Evolutionary conservation across 176 grass and related monocot species (phyloP).

Genomic region (Zoysia pacifica): DNA sequence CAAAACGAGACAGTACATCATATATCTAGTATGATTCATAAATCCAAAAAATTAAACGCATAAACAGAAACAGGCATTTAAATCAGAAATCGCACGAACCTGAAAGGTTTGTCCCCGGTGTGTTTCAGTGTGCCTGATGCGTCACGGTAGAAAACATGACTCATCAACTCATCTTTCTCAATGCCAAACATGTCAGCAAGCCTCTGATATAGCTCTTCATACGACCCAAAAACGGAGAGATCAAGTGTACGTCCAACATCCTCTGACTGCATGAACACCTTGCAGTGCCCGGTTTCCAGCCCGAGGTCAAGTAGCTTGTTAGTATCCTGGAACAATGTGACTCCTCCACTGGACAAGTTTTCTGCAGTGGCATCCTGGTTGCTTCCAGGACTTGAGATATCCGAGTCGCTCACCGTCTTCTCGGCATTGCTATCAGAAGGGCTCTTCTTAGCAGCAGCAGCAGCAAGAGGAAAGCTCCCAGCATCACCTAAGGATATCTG

Average conservation of each 20-base stretch:
- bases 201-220: slow-evolving; percentile 75
- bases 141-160: slow-evolving; percentile 81
- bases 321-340: slow-evolving; percentile 35
- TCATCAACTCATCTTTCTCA: slow-evolving; percentile 79
- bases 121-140: slow-evolving; percentile 77
- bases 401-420: slow-evolving; percentile 44
- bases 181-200: slow-evolving; percentile 88
- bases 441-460: slow-evolving; percentile 35
- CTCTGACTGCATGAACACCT: slow-evolving; percentile 94
- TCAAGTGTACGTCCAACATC: slow-evolving; percentile 91
- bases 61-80: slow-evolving; percentile 16
- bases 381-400: slow-evolving; percentile 44
- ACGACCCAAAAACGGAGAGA: slow-evolving; percentile 70
- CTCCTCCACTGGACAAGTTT: slow-evolving; percentile 34
- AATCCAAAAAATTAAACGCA: no score
- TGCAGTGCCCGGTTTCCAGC: slow-evolving; percentile 78
- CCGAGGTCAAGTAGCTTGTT: slow-evolving; percentile 50
- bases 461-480: not conserved
- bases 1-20: no score
- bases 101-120: slow-evolving; percentile 92
- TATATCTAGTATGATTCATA: no score
- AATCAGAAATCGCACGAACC: slow-evolving; percentile 47
- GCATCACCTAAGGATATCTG: slow-evolving; percentile 67
- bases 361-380: slow-evolving; percentile 42
- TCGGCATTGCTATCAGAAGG: slow-evolving; percentile 46